phyloP scores from a whole-genome alignment of 768 basidiomycete species.

The Collybia nuda region DNA sequence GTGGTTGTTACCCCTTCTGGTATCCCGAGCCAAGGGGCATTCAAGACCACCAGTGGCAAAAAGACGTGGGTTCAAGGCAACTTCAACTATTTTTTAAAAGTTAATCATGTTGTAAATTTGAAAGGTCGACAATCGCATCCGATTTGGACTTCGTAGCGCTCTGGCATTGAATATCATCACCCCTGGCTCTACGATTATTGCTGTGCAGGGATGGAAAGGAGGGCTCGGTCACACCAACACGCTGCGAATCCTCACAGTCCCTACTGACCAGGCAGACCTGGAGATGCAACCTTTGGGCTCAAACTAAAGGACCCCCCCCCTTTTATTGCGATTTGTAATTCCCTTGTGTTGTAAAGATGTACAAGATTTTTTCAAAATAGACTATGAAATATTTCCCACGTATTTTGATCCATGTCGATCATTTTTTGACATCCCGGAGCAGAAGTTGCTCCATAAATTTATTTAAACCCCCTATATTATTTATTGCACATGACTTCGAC shows the following conservation, averaged over 20 bases:
- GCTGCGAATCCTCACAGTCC: slow-evolving; percentile 79
- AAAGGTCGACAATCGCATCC: slow-evolving; percentile 86
- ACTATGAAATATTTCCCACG: neutral
- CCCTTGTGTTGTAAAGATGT: too few relatives aligned
- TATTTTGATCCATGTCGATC: too few relatives aligned
- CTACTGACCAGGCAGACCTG: slow-evolving; percentile 78
- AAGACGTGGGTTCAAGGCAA: slow-evolving; percentile 89
- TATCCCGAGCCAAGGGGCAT: slow-evolving; percentile 94
- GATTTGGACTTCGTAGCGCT: slow-evolving; percentile 84
- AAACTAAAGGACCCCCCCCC: neutral
- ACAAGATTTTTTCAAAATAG: neutral
- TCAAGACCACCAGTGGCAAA: slow-evolving; percentile 92
- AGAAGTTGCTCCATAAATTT: too few relatives aligned
- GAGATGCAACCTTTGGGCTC: slow-evolving; percentile 53
- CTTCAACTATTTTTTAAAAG: too few relatives aligned
- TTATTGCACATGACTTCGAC: slow-evolving; percentile 29
- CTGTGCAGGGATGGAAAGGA: slow-evolving; percentile 99
- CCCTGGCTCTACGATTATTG: slow-evolving; percentile 86
- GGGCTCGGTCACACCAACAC: slow-evolving; percentile 97
- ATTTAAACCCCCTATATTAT: too few relatives aligned
- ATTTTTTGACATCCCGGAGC: too few relatives aligned
- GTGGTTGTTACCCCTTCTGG: slow-evolving; percentile 97
- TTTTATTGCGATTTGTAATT: neutral
- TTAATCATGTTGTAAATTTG: neutral
- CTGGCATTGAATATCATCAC: slow-evolving; percentile 84